phyloP scores from a whole-genome alignment of 345 rosid genomes.

The Pistacia vera region DNA sequence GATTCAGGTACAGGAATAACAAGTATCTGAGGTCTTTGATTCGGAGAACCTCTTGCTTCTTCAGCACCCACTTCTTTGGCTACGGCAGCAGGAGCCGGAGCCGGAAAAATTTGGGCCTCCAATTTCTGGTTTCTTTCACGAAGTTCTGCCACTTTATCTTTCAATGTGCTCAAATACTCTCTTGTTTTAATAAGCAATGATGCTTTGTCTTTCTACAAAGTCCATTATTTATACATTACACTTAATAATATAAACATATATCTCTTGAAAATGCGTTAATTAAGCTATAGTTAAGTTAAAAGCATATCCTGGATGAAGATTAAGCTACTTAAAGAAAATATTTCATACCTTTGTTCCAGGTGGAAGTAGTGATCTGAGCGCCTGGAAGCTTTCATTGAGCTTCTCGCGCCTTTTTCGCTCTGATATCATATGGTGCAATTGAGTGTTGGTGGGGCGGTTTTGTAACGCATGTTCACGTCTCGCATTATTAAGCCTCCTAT shows the following conservation, averaged over 20 bases:
- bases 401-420: conserved; percentile 92
- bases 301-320: too few relatives aligned
- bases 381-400: conserved; percentile 77
- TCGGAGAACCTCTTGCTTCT: conserved; percentile 18
- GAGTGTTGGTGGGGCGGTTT: conserved; percentile 48
- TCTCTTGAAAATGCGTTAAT: too few relatives aligned
- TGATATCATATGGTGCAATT: conserved; percentile 86
- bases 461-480: conserved; percentile 41
- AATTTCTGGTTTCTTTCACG: conserved; percentile 40
- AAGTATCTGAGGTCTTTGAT: conserved; percentile 41
- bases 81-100: conserved; percentile 12
- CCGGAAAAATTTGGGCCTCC: conserved; percentile 42
- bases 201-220: conserved; percentile 67
- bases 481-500: conserved; percentile 33
- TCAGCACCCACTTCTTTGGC: conserved; percentile 5
- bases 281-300: too few relatives aligned
- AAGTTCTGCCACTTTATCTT: conserved; percentile 56
- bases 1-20: conserved; percentile 40
- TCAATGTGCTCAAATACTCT: conserved; percentile 54
- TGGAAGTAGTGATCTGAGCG: conserved; percentile 76
- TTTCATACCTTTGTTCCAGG: conserved; percentile 68
- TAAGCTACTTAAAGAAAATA: background rate
- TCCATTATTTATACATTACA: background rate
- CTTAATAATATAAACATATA: background rate
- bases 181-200: conserved; percentile 60